Evolutionary conservation across 345 rosid genomes (phyloP).

Genomic region (Moricandia arvensis): DNA sequence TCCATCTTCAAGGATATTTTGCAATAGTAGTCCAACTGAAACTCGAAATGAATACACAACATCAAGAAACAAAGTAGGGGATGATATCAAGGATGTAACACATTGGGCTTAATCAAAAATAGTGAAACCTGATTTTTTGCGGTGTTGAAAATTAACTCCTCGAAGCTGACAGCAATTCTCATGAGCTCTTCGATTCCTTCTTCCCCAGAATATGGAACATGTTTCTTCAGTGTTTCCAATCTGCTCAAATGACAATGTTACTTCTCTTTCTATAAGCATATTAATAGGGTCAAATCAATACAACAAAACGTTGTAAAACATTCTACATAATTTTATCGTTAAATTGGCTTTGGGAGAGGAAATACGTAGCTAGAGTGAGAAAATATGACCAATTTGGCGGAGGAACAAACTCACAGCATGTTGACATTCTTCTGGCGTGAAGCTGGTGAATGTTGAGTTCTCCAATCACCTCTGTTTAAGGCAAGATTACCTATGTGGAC

Average conservation of each 20-base stretch:
- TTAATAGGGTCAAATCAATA: not conserved
- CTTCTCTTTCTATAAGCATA: not conserved
- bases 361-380: not conserved
- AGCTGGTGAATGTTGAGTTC: slow-evolving; percentile 42
- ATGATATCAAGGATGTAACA: not conserved
- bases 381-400: not conserved
- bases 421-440: slow-evolving; percentile 49
- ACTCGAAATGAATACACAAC: slow-evolving; percentile 5
- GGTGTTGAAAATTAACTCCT: slow-evolving; percentile 17
- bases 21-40: slow-evolving; percentile 63
- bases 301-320: not conserved
- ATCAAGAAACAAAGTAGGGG: not conserved
- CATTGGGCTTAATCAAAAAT: not conserved
- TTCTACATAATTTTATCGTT: not conserved
- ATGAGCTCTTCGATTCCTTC: slow-evolving; percentile 4
- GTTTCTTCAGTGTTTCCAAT: not conserved
- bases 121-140: not conserved
- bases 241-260: not conserved
- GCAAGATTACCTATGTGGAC: not conserved
- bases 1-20: slow-evolving; percentile 74
- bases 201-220: not conserved
- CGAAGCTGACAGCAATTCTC: slow-evolving; percentile 22
- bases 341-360: not conserved
- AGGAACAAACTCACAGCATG: slow-evolving; percentile 41
- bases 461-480: slow-evolving; percentile 44